phyloP scores from a whole-genome alignment of 2,329 filamentous ascomycete species.

The Colletotrichum sansevieriae region DNA sequence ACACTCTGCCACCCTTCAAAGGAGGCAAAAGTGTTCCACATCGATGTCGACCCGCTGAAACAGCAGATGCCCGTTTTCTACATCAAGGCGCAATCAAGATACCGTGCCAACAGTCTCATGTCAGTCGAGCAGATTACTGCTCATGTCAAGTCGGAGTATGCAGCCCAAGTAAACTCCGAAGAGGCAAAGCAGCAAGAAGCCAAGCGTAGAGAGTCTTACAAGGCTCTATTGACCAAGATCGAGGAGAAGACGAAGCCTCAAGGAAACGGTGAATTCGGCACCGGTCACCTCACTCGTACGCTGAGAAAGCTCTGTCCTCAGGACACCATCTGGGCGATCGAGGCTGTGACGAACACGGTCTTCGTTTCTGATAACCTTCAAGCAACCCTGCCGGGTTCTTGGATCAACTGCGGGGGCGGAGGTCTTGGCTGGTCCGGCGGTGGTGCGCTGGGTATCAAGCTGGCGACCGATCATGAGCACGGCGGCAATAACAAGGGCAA shows the following conservation, averaged over 20 bases:
- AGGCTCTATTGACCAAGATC: slow-evolving; percentile 71
- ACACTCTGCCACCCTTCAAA: slow-evolving; percentile 72
- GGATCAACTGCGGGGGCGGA: slow-evolving; percentile 86
- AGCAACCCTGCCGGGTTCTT: slow-evolving; percentile 75
- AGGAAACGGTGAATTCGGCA: slow-evolving; percentile 64
- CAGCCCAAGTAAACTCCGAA: slow-evolving; percentile 54
- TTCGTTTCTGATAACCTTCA: slow-evolving; percentile 80
- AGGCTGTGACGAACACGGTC: slow-evolving; percentile 80
- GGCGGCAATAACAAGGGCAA: slow-evolving; percentile 55
- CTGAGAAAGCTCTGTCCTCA: slow-evolving; percentile 52
- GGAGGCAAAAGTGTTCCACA: slow-evolving; percentile 70
- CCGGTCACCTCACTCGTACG: slow-evolving; percentile 54
- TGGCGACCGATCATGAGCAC: slow-evolving; percentile 66
- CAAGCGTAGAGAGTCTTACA: slow-evolving; percentile 69
- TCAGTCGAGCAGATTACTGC: slow-evolving; percentile 78
- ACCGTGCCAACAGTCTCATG: slow-evolving; percentile 73
- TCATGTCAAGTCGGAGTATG: slow-evolving; percentile 65
- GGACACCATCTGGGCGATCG: slow-evolving; percentile 79
- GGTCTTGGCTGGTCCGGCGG: slow-evolving; percentile 87
- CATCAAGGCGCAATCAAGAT: slow-evolving; percentile 74
- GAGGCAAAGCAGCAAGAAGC: slow-evolving; percentile 61
- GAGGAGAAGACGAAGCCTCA: slow-evolving; percentile 68
- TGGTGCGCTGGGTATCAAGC: slow-evolving; percentile 80
- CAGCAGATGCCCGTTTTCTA: slow-evolving; percentile 82
- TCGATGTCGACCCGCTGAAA: slow-evolving; percentile 76